Evolutionary conservation across 2,329 filamentous ascomycete species (phyloP), one percentile per base, ranked within the genome.

Genomic region (Xylaria sp.): DNA sequence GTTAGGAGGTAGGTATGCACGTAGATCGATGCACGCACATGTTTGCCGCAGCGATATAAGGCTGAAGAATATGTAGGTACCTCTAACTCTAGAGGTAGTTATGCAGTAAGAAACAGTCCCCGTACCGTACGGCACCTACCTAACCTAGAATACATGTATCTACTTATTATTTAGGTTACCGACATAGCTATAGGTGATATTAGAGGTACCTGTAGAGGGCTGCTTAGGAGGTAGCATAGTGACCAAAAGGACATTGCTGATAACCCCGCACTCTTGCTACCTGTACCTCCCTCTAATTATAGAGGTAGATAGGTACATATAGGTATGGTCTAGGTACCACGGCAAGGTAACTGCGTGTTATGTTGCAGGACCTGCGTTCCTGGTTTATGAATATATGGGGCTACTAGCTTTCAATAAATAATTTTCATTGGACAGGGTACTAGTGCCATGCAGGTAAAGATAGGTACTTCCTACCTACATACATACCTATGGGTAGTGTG

Each of bases 361-460:
- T 3, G n/a, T 4, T 60, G 48, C 32, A 48, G 14, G 21, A n/a
- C 21, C 24, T n/a, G 32, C 11, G 34, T 53, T n/a, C 39, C 51
- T 48, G 27, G 56, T 47, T 65, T 36, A 24, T 32, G 48, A 60
- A 54, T 39, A 47, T 9, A 12, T 65, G 62, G 61, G 57, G 51
- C 51, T 36, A 30, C 21, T n/a, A 17, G 34, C 27, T 36, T 6
- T 53, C 45, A 62, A 62, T 54, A 54, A n/a, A 27, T 1, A 11
- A 32, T 3, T 54, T 55, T 65, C 19, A 68, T 61, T 68, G 66
- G 66, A 30, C 27, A 34, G 19, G 19, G 21, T 27, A 45, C 54
- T 65, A 61, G 53, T 54, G 53, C 19, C n/a, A 48, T 56, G 36
- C 32, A 47, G 17, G 55, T 36, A 56, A 36, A 36, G 34, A 11